These are phyloP conservation scores for Colletotrichum lini DNA, from an alignment of 2,329 filamentous ascomycete species.

Conservation along the genomic window DNA sequence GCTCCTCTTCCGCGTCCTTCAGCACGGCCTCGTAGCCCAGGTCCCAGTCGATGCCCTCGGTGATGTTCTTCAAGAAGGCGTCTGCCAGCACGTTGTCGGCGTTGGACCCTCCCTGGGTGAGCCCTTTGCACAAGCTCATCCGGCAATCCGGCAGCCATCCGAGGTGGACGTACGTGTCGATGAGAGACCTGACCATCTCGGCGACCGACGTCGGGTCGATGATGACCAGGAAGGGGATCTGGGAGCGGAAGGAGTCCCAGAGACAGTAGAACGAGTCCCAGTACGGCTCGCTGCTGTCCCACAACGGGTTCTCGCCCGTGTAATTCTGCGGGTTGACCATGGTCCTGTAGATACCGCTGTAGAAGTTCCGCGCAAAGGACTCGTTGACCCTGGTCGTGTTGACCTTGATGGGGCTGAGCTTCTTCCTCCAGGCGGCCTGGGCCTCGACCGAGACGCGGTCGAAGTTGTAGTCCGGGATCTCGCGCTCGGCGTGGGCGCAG, in stretches of 20 bases:
- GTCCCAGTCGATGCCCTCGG: constrained; percentile 74
- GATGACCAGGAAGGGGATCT: constrained; percentile 78
- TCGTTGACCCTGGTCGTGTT: constrained; percentile 66
- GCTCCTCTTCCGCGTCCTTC: constrained; percentile 80
- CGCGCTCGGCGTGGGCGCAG: constrained; percentile 76
- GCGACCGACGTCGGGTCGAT: constrained; percentile 75
- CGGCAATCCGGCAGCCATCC: constrained; percentile 83
- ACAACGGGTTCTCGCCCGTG: constrained; percentile 79
- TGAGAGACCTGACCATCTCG: constrained; percentile 77
- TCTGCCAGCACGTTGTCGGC: constrained; percentile 79
- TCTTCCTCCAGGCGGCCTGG: constrained; percentile 71
- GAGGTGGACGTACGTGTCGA: constrained; percentile 79
- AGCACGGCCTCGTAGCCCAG: constrained; percentile 79
- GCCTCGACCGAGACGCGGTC: constrained; percentile 66
- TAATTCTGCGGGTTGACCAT: constrained; percentile 83
- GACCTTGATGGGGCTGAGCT: constrained; percentile 71
- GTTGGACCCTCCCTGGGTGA: constrained; percentile 82
- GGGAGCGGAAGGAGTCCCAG: constrained; percentile 80
- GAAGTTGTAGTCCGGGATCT: constrained; percentile 80
- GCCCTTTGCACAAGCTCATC: constrained; percentile 82
- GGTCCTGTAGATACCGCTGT: constrained; percentile 80
- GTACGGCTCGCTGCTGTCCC: constrained; percentile 77
- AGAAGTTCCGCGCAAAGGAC: constrained; percentile 74
- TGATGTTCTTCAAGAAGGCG: constrained; percentile 76
- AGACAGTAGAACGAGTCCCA: constrained; percentile 85